A percentile compares a stretch with the other conserved stretches of the same genome.
These are phyloP conservation scores for Pleurotus sapidus DNA, from an alignment of 768 basidiomycete genomes.

Conservation along the genomic window DNA sequence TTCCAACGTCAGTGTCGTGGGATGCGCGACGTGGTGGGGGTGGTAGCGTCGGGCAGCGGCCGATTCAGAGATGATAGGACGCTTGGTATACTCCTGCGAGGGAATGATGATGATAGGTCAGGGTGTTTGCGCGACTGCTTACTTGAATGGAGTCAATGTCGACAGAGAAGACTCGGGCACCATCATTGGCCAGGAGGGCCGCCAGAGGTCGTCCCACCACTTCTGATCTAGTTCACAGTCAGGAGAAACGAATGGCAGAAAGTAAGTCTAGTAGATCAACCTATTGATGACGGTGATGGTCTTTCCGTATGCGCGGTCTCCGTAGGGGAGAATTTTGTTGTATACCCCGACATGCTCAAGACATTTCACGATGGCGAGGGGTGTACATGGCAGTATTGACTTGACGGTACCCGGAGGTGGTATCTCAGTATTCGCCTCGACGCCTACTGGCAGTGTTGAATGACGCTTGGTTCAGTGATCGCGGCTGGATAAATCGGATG, in stretches of 20 bases:
- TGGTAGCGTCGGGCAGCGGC: conserved; percentile 57
- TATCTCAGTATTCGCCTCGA: conserved; percentile 45
- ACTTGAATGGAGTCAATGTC: conserved; percentile 95
- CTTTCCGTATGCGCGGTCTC: conserved; percentile 91
- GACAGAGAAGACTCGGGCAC: conserved; percentile 91
- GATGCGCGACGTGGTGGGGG: conserved; percentile 80
- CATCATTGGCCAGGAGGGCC: conserved; percentile 93
- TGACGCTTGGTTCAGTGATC: conserved; percentile 51
- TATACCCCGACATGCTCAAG: conserved; percentile 91
- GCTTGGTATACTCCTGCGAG: conserved; percentile 84
- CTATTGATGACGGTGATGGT: conserved; percentile 94
- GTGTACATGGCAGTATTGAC: conserved; percentile 96
- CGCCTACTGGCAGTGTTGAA: conserved; percentile 33
- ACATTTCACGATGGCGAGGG: conserved; percentile 93
- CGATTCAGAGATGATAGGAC: conserved; percentile 51
- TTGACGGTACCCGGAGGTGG: conserved; percentile 88
- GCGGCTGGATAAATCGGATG: conserved; percentile 88
- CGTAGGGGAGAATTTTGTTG: conserved; percentile 88
- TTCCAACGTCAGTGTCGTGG: conserved; percentile 63
- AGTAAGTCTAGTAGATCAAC: conserved; percentile 32
- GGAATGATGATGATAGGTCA: neutral
- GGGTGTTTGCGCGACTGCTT: conserved; percentile 4
- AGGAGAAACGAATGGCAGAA: conserved; percentile 2
- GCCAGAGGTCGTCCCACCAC: conserved; percentile 98
- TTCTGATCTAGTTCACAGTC: conserved; percentile 66